A percentile compares a stretch with the other conserved stretches of the same genome.
These are phyloP conservation scores for Penicillium sclerotigenum DNA, from an alignment of 2,329 filamentous ascomycete genomes.

Conservation along the genomic window DNA sequence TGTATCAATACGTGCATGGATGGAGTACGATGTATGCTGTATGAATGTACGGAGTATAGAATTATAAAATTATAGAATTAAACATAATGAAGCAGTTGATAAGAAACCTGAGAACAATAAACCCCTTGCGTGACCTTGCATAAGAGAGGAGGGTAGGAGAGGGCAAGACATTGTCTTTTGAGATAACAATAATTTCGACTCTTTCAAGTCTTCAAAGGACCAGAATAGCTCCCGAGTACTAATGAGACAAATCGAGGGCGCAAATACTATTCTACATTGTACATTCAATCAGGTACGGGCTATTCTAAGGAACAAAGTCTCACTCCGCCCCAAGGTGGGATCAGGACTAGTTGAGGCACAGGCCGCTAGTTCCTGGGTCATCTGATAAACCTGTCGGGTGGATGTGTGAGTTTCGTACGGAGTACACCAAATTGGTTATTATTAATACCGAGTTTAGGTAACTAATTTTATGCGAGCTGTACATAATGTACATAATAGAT, in stretches of 20 bases:
- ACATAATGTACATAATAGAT: neutral
- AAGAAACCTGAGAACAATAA: neutral
- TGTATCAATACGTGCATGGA: neutral
- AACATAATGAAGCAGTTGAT: too few species aligned
- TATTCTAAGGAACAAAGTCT: neutral
- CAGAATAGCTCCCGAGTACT: neutral
- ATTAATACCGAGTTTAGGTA: neutral
- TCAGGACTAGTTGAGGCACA: neutral
- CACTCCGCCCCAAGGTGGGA: neutral
- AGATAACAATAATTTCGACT: neutral
- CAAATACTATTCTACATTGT: neutral
- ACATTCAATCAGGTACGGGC: neutral
- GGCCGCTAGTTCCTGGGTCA: conserved; percentile 9
- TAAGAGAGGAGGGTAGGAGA: neutral
- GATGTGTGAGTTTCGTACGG: neutral
- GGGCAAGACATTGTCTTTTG: neutral
- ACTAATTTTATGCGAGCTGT: neutral
- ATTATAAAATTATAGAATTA: too few species aligned
- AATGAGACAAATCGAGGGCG: neutral
- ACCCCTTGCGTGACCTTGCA: neutral
- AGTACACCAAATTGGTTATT: neutral
- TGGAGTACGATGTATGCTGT: neutral
- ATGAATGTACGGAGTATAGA: too few species aligned
- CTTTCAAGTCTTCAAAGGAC: neutral
- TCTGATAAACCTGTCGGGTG: neutral